A percentile compares a stretch with the other conserved stretches of the same genome.
phyloP scores from a whole-genome alignment of 2,329 filamentous ascomycete species.

The Colletotrichum magnum region DNA sequence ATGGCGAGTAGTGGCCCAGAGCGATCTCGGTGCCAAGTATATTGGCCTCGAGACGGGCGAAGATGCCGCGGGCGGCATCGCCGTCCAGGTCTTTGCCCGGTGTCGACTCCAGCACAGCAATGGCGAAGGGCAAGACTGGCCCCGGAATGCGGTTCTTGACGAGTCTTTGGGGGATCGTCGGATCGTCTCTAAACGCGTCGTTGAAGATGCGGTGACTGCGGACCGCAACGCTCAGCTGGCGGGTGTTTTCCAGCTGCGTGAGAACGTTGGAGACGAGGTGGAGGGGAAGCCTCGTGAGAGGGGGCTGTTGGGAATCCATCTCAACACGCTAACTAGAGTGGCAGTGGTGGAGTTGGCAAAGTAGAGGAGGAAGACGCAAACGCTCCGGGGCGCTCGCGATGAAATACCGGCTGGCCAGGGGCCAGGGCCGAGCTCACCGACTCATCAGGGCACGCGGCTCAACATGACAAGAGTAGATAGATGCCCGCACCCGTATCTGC shows the following conservation, averaged over 20 bases:
- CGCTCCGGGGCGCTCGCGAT: too few species aligned
- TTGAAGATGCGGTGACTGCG: conserved; percentile 5
- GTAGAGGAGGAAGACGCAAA: too few species aligned
- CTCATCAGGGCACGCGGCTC: too few species aligned
- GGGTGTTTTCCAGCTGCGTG: not conserved
- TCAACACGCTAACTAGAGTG: not conserved
- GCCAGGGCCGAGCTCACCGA: too few species aligned
- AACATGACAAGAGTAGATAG: too few species aligned
- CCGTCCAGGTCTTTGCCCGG: not conserved
- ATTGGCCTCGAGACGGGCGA: not conserved
- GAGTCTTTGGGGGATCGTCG: not conserved
- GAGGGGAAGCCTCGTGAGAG: conserved; percentile 3
- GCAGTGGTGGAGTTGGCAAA: not conserved
- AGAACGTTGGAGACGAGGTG: conserved; percentile 4
- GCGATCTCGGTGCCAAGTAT: not conserved
- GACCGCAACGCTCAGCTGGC: not conserved
- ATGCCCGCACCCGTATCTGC: too few species aligned
- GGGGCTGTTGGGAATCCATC: not conserved
- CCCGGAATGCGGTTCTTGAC: not conserved
- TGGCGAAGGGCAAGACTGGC: not conserved
- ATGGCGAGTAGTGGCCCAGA: not conserved
- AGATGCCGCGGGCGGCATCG: not conserved
- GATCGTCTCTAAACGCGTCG: not conserved
- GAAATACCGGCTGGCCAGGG: too few species aligned
- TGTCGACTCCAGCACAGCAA: conserved; percentile 6